phyloP scores from a whole-genome alignment of 352 stramenopile species.

The Globisporangium canariense region DNA sequence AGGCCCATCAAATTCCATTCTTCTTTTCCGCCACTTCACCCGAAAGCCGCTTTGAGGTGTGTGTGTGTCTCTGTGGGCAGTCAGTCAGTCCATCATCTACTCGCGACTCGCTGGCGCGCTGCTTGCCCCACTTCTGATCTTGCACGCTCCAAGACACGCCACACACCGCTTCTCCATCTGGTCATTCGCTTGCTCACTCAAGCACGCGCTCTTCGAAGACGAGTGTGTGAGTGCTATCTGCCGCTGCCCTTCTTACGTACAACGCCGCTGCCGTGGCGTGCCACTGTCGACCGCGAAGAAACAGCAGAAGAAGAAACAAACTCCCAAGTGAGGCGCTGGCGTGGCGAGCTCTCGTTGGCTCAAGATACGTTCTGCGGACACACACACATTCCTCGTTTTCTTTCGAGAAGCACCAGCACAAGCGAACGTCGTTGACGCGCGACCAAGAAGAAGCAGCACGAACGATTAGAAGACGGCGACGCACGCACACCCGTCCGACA shows the following conservation, averaged over 20 bases:
- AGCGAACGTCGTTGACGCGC: not conserved
- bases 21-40: not conserved
- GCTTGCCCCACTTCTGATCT: constrained; percentile 11
- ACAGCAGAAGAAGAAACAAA: not conserved
- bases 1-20: not conserved
- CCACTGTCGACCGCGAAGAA: constrained; percentile 7
- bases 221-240: not conserved
- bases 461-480: not conserved
- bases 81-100: not conserved
- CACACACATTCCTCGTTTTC: not conserved
- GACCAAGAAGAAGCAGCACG: not conserved
- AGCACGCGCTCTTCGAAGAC: not conserved
- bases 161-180: constrained; percentile 1
- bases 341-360: not conserved
- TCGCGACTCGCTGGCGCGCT: not conserved
- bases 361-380: constrained; percentile 8
- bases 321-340: not conserved
- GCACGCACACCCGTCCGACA: not conserved
- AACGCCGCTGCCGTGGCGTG: constrained; percentile 8
- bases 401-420: constrained; percentile 6
- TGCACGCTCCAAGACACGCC: not conserved
- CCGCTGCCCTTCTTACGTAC: constrained; percentile 4
- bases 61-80: not conserved
- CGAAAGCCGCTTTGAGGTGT: not conserved
- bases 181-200: not conserved